Evolutionary conservation across 495 filamentous ascomycete species (phyloP).

Genomic region (Chaetomidium leptoderma): DNA sequence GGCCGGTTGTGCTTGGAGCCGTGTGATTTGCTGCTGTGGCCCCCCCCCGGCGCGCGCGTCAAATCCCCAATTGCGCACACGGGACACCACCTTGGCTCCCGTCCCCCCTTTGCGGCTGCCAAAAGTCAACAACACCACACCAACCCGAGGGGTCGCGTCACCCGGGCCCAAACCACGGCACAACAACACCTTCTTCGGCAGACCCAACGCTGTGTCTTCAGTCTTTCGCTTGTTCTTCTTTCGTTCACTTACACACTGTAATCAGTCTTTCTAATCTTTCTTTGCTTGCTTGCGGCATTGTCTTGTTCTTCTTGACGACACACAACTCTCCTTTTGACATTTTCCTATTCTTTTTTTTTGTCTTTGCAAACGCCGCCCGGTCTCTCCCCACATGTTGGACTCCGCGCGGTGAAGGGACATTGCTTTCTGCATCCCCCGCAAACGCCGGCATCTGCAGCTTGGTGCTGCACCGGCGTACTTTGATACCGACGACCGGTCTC

Average conservation of each 20-base stretch:
- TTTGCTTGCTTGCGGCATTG: conserved; percentile 7
- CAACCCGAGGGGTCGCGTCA: conserved; percentile 6
- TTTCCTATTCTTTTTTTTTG: conserved; percentile 8
- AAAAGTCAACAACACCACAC: conserved; percentile 13
- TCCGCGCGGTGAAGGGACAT: conserved; percentile 17
- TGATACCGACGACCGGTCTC: conserved; percentile 11
- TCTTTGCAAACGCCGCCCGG: conserved; percentile 14
- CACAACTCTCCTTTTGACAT: conserved; percentile 1
- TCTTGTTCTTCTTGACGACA: conserved; percentile 8
- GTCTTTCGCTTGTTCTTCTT: conserved; percentile 10
- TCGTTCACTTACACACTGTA: conserved; percentile 14
- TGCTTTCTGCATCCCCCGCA: conserved; percentile 14
- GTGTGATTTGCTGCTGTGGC: conserved; percentile 36
- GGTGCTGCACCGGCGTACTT: too few relatives aligned
- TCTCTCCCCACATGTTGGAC: conserved; percentile 19
- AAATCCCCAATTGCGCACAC: conserved; percentile 17
- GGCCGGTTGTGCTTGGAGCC: conserved; percentile 1
- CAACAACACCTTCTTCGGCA: conserved; percentile 7
- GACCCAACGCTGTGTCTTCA: conserved; percentile 12
- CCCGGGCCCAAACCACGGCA: background rate
- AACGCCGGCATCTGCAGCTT: conserved; percentile 6
- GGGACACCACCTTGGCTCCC: conserved; percentile 20
- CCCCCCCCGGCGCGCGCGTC: conserved; percentile 22
- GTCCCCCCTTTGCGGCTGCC: conserved; percentile 12
- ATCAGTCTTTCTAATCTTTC: conserved; percentile 12